Conservation (phyloP, 2,329 filamentous ascomycete species). For the Calonectria montana region DNA sequence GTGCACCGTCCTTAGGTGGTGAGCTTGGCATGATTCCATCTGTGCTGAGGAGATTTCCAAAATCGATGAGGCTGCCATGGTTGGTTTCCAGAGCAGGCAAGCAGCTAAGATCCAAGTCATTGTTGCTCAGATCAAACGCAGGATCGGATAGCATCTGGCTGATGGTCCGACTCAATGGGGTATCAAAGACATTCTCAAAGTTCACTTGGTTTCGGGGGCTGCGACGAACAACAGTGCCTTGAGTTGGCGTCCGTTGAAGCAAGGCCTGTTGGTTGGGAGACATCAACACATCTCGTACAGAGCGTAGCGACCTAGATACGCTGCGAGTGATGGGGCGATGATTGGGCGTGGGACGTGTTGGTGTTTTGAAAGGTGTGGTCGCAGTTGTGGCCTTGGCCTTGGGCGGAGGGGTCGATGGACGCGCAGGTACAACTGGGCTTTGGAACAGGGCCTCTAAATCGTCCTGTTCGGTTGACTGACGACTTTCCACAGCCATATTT, state of each 20-base stretch:
- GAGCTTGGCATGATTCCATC: slow-evolving; percentile 62
- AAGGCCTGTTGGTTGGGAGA: slow-evolving; percentile 58
- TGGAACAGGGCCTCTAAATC: slow-evolving; percentile 76
- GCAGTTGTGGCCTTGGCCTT: slow-evolving; percentile 52
- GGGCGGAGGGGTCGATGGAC: slow-evolving; percentile 66
- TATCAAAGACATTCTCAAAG: slow-evolving; percentile 57
- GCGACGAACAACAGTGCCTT: slow-evolving; percentile 48
- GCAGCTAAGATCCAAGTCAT: slow-evolving; percentile 57
- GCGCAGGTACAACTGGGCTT: slow-evolving; percentile 55
- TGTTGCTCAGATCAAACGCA: slow-evolving; percentile 55
- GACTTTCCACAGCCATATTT: slow-evolving; percentile 55
- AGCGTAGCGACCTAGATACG: slow-evolving; percentile 67
- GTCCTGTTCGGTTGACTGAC: slow-evolving; percentile 54
- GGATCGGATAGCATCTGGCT: slow-evolving; percentile 72
- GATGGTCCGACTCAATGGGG: slow-evolving; percentile 72
- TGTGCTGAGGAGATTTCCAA: slow-evolving; percentile 60
- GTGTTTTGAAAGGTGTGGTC: slow-evolving; percentile 68
- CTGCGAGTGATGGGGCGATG: slow-evolving; percentile 72
- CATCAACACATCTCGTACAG: slow-evolving; percentile 51
- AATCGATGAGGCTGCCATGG: slow-evolving; percentile 55
- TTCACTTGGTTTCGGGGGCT: slow-evolving; percentile 56
- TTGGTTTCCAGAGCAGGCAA: slow-evolving; percentile 54
- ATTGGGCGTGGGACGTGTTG: slow-evolving; percentile 70
- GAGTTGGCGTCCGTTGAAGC: slow-evolving; percentile 62
- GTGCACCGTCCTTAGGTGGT: slow-evolving; percentile 50